Base-by-base conservation (phyloP, 345 rosid genomes). In the Conringia planisiliqua region DNA sequence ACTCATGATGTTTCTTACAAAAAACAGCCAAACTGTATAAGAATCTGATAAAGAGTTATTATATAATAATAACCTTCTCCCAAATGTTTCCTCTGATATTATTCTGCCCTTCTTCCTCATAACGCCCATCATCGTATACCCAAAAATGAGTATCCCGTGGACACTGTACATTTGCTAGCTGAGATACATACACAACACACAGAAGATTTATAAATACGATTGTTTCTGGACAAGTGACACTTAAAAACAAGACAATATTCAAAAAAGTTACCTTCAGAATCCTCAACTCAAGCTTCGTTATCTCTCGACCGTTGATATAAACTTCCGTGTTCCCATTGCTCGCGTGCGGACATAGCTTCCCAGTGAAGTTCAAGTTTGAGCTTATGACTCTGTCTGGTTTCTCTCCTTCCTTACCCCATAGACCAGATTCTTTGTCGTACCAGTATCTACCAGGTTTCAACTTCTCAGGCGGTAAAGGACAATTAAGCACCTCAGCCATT, bases 371-470 rank as follows among this genome's bases (percentile, higher is more conserved):
- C 84, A 96, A 81, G 78, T 92, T 92, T 47, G 99, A 92, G 80
- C 96, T 89, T 30, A 96, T 80, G 58, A 88, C 54, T 82, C 85
- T 85, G 56, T 89, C 92, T 0, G 99, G 99, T 71, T 89, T 96
- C 79, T 88, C 99, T 62, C 98, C 99, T 71, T 92, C 98, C 97
- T 86, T 91, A n/a, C 98, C 98, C 99, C 99, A 96, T 2, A 84
- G 72, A 74, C 99, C 99, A 26, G 99, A 92, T 77, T 92, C 99
- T 75, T 96, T 96, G 77, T 96, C 99, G 44, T 96, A 96, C 99
- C 99, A 96, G 82, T 90, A 96, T 59, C 82, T 84, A 64, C 99
- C 98, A 0, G 98, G 99, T 81, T 89, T 92, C 83, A 96, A 82
- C 80, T 92, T 96, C 72, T 78, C 70, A 1, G 96, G 98, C 9